Evolutionary conservation across 306 rosid genomes (phyloP), one percentile per base, ranked within the genome.

Genomic region (Lagenaria siceraria): DNA sequence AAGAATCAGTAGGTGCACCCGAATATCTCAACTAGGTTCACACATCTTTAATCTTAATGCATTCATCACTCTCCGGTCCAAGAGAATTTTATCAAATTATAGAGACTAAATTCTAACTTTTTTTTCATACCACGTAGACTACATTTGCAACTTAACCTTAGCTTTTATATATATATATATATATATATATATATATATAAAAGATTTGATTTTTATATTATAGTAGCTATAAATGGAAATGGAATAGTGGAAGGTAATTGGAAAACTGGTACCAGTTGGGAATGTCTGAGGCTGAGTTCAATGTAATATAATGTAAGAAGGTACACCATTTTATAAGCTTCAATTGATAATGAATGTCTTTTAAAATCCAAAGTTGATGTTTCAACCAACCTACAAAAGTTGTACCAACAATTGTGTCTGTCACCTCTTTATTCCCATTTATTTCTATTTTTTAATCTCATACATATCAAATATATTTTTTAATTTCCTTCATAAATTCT

Each of bases 221-320:
- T 12, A 63, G 24, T 9, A 64, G 74, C 9, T 10, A 68, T 68
- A 68, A 36, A 68, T 21, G 17, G 48, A 18, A 38, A 66, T 38
- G 46, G 33, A 40, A 40, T 7, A 63, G 25, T 35, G 18, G 74
- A 40, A 7, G 6, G 1, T 22, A 21, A 69, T 43, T 22, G 6
- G 36, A 40, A 43, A 22, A 69, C 4, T 69, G 75, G 75, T 69
- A 69, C 56, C 55, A 14, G 38, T 69, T 69, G 75, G 75, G 75
- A 69, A 69, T 69, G 75, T 69, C 75, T 69, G 75, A 68, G 75
- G 12, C 27, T 17, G 71, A 64, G 48, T 69, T 69, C 22, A 69
- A 69, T 43, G 75, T 24, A 68, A 38, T 11, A 27, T 8, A 69
- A 11, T 13, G 52, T 11, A 11, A 14, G 19, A 46, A 46, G 75